Evolutionary conservation across 345 rosid species (phyloP).

Genomic region (Lagerstroemia speciosa): DNA sequence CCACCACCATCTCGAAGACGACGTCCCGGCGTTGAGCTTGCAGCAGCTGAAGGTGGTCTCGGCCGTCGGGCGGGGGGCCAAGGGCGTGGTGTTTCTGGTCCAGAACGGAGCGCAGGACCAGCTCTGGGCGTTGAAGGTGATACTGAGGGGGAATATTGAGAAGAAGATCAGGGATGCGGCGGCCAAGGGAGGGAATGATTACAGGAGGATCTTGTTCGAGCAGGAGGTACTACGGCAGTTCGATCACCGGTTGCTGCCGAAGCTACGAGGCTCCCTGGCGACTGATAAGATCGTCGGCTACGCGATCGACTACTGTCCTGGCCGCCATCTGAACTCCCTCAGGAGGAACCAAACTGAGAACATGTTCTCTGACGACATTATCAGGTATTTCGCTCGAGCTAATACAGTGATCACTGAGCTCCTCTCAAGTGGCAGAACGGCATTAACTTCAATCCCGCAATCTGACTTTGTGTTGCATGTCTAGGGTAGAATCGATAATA

Average conservation of each 20-base stretch:
- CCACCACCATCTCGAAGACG: not conserved
- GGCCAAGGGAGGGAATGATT: slow-evolving; percentile 18
- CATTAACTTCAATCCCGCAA: not conserved
- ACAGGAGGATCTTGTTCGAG: slow-evolving; percentile 58
- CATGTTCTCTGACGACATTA: slow-evolving; percentile 63
- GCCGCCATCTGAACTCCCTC: slow-evolving; percentile 45
- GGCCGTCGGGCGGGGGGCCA: slow-evolving; percentile 83
- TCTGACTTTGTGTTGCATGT: not conserved
- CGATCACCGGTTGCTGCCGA: slow-evolving; percentile 70
- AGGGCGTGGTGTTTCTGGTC: slow-evolving; percentile 77
- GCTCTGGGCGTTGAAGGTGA: slow-evolving; percentile 59
- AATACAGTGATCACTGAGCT: not conserved
- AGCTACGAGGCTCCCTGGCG: slow-evolving; percentile 52
- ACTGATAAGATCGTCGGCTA: slow-evolving; percentile 66
- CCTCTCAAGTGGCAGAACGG: not conserved
- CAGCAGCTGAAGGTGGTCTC: slow-evolving; percentile 36
- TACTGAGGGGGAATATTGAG: slow-evolving; percentile 52
- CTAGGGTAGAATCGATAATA: not conserved
- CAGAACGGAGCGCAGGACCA: slow-evolving; percentile 24
- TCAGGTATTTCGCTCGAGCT: slow-evolving; percentile 32
- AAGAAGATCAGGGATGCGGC: slow-evolving; percentile 7
- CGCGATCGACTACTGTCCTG: slow-evolving; percentile 91
- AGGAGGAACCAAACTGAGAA: slow-evolving; percentile 60
- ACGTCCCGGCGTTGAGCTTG: slow-evolving; percentile 29
- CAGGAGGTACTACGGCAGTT: slow-evolving; percentile 46